Conservation (phyloP, 768 basidiomycete species). For the Trametes cinnabarina region DNA sequence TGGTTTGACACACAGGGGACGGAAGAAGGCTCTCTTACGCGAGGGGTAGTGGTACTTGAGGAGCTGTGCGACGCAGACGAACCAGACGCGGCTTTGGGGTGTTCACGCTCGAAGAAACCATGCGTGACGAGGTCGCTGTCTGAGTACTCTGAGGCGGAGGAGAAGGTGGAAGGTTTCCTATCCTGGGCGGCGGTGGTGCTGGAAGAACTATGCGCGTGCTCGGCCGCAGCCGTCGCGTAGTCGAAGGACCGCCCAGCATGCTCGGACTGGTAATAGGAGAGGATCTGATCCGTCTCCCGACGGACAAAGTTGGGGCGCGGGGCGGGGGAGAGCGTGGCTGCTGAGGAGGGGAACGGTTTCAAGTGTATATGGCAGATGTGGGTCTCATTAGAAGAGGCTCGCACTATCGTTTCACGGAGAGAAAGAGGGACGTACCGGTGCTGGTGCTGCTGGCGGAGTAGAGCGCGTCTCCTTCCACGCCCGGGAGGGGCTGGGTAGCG, state of each 20-base stretch:
- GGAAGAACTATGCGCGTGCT: slow-evolving; percentile 12
- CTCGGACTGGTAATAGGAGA: slow-evolving; percentile 57
- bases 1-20: slow-evolving; percentile 49
- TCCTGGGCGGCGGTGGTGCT: slow-evolving; percentile 1
- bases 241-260: slow-evolving; percentile 37
- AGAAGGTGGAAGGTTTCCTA: slow-evolving; percentile 1
- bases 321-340: slow-evolving; percentile 8
- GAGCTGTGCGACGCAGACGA: neutral
- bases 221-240: slow-evolving; percentile 18
- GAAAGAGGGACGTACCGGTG: slow-evolving; percentile 5
- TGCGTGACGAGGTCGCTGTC: neutral
- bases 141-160: slow-evolving; percentile 48
- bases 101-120: neutral
- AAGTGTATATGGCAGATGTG: neutral
- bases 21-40: neutral
- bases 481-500: slow-evolving; percentile 1
- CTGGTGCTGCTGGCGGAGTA: neutral
- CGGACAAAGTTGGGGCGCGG: slow-evolving; percentile 28
- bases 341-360: neutral
- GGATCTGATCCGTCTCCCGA: slow-evolving; percentile 43
- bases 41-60: neutral
- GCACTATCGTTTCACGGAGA: neutral
- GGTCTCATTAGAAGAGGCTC: neutral
- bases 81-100: neutral
- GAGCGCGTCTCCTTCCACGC: neutral